These are phyloP conservation scores for Suillus lakei DNA, from an alignment of 768 basidiomycete species.

Conservation along the genomic window DNA sequence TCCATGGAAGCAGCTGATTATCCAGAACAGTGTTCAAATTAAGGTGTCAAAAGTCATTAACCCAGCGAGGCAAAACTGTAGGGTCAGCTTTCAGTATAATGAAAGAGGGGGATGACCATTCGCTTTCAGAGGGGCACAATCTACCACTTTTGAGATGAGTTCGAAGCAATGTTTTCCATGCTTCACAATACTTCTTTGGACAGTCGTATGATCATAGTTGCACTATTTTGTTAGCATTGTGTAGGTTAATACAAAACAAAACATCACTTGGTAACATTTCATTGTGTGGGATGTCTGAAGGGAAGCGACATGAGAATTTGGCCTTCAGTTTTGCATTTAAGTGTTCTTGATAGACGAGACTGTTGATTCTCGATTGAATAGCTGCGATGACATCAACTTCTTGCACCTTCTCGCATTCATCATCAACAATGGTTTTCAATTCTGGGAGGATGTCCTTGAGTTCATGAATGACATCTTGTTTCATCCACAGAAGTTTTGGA, in stretches of 20 bases:
- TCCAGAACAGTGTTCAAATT: conserved; percentile 24
- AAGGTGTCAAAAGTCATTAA: conserved; percentile 27
- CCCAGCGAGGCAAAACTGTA: conserved; percentile 22
- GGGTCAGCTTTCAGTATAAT: conserved; percentile 42
- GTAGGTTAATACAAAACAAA: conserved; percentile 29
- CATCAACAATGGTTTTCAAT: neutral
- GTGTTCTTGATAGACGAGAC: too few relatives aligned
- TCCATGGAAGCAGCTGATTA: conserved; percentile 16
- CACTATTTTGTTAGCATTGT: conserved; percentile 31
- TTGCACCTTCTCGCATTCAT: neutral
- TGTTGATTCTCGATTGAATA: neutral
- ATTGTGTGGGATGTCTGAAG: conserved; percentile 28
- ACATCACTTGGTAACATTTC: conserved; percentile 28
- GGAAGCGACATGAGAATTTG: conserved; percentile 27
- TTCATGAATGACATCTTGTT: conserved; percentile 1
- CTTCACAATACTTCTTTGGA: conserved; percentile 37
- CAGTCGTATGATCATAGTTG: conserved; percentile 34
- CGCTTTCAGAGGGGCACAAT: conserved; percentile 32
- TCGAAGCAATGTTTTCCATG: conserved; percentile 39
- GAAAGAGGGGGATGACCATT: conserved; percentile 40
- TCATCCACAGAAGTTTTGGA: neutral
- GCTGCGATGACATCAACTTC: neutral
- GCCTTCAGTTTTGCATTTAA: conserved; percentile 1
- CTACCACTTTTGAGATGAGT: conserved; percentile 37
- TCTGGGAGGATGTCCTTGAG: neutral